A percentile compares a stretch with the other conserved stretches of the same genome.
These are phyloP conservation scores for Prunus fruticosa DNA, from an alignment of 306 rosid species.

Conservation along the genomic window DNA sequence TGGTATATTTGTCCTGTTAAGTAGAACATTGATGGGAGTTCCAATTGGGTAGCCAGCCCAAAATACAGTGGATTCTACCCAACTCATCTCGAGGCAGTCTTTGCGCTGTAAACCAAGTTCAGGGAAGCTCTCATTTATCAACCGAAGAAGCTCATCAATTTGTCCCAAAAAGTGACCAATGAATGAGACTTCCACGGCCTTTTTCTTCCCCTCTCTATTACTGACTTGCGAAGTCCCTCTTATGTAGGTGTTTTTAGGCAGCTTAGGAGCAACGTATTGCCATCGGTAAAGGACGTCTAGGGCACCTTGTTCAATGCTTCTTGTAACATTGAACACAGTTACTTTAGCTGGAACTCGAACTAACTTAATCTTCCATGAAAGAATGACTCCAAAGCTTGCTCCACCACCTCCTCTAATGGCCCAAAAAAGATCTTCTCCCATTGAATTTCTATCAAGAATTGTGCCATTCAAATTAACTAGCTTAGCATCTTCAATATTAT, in stretches of 20 bases:
- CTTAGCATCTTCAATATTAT: slow-evolving; percentile 28
- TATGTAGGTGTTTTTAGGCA: slow-evolving; percentile 18
- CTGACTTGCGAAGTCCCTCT: not conserved
- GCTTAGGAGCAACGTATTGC: slow-evolving; percentile 23
- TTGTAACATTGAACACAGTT: slow-evolving; percentile 18
- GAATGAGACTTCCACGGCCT: not conserved
- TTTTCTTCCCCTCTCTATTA: not conserved
- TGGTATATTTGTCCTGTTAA: not conserved
- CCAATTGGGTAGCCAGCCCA: not conserved
- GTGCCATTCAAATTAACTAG: slow-evolving; percentile 24
- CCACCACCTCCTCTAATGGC: slow-evolving; percentile 44
- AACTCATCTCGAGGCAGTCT: slow-evolving; percentile 19
- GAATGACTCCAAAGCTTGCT: slow-evolving; percentile 36
- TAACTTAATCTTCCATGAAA: slow-evolving; percentile 31
- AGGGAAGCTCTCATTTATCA: slow-evolving; percentile 4
- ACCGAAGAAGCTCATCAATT: not conserved
- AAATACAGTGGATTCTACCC: slow-evolving; percentile 16
- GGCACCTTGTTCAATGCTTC: slow-evolving; percentile 17
- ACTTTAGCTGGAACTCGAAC: slow-evolving; percentile 16
- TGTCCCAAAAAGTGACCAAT: slow-evolving; percentile 1
- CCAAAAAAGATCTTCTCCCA: slow-evolving; percentile 50
- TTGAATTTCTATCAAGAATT: slow-evolving; percentile 24
- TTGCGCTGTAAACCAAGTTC: not conserved
- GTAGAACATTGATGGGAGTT: not conserved
- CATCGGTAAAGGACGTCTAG: slow-evolving; percentile 8